Conservation (phyloP, 805 yeast species). For the Pichia deserticola region DNA sequence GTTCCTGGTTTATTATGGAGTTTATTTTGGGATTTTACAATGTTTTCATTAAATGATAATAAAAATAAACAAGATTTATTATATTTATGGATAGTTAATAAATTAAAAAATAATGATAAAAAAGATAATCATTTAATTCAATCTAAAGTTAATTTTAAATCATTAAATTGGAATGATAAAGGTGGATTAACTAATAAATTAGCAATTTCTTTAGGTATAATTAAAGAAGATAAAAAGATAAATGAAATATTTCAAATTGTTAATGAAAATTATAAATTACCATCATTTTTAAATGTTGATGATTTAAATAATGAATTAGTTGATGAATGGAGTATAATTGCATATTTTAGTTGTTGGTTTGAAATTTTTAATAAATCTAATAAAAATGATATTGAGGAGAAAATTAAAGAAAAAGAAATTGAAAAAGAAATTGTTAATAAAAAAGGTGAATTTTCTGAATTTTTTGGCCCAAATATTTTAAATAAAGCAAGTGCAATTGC, state of each 20-base stretch:
- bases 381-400: background rate
- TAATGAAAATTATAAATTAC: background rate
- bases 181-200: background rate
- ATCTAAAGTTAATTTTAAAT: background rate
- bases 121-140: background rate
- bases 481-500: slow-evolving; percentile 4
- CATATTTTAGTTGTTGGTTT: slow-evolving; percentile 55
- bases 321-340: slow-evolving; percentile 53
- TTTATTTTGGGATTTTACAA: slow-evolving; percentile 1
- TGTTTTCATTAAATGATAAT: background rate
- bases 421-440: background rate
- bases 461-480: slow-evolving; percentile 10
- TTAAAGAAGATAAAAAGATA: background rate
- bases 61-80: background rate
- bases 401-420: background rate
- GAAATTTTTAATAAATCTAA: slow-evolving; percentile 28
- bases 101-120: background rate
- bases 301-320: slow-evolving; percentile 18
- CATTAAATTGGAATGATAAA: background rate
- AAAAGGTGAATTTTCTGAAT: slow-evolving; percentile 6
- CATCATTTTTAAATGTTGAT: background rate
- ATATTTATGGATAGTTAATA: background rate
- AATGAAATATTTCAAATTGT: background rate
- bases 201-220: background rate
- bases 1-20: slow-evolving; percentile 2